Conservation (phyloP, 2,329 filamentous ascomycete species). For the Cercospora nicotianae region DNA sequence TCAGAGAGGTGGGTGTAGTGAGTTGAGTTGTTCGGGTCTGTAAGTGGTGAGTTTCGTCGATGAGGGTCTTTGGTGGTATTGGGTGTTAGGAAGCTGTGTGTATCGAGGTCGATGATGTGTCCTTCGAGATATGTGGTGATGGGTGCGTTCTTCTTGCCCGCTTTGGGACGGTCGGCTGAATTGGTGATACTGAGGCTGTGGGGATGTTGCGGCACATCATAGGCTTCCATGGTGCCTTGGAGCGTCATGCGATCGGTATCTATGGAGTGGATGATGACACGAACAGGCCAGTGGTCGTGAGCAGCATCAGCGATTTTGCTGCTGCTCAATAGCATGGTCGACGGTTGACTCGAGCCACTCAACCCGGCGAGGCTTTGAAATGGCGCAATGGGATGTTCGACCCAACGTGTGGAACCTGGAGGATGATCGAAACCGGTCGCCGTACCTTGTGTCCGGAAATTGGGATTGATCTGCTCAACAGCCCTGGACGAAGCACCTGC, state of each 20-base stretch:
- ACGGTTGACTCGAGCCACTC: neutral
- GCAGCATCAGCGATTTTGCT: constrained; percentile 24
- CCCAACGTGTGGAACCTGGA: constrained; percentile 40
- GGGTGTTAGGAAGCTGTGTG: constrained; percentile 53
- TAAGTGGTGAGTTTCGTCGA: constrained; percentile 19
- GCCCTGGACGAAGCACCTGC: constrained; percentile 22
- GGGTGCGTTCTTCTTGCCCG: constrained; percentile 49
- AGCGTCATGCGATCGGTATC: constrained; percentile 62
- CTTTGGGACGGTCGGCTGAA: constrained; percentile 30
- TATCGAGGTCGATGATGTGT: constrained; percentile 64
- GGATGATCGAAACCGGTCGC: constrained; percentile 33
- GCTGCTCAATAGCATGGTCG: constrained; percentile 4
- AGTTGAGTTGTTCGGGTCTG: constrained; percentile 21
- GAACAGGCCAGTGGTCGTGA: constrained; percentile 66
- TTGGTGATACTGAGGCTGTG: constrained; percentile 32
- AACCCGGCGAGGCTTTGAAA: constrained; percentile 7
- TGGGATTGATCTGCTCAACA: constrained; percentile 38
- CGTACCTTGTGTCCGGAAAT: constrained; percentile 26
- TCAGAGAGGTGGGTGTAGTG: constrained; percentile 27
- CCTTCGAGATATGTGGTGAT: constrained; percentile 69
- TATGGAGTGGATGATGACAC: constrained; percentile 63
- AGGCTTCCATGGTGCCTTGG: constrained; percentile 69
- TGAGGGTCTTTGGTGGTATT: constrained; percentile 38
- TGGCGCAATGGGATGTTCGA: constrained; percentile 36
- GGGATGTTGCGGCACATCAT: constrained; percentile 59